phyloP scores from a whole-genome alignment of 2,329 filamentous ascomycete species.

The Chalara sp. region DNA sequence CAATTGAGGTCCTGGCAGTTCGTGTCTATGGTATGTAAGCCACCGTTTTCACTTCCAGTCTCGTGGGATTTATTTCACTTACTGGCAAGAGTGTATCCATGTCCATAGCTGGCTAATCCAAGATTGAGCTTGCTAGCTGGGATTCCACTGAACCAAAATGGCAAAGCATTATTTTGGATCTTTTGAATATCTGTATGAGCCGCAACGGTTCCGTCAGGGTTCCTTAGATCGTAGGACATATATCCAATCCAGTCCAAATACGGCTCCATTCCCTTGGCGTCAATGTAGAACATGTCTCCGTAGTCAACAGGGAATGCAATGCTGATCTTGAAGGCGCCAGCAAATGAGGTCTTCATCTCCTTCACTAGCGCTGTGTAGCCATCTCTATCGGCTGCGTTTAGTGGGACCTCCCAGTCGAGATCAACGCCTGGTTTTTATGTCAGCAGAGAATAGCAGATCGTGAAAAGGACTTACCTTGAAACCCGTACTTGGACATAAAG shows the following conservation, averaged over 20 bases:
- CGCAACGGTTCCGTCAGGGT: conserved; percentile 27
- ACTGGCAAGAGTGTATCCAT: conserved; percentile 15
- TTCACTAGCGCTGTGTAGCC: neutral
- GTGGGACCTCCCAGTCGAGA: neutral
- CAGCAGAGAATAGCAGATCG: too few relatives aligned
- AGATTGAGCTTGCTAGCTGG: conserved; percentile 34
- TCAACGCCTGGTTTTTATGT: neutral
- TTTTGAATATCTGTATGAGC: conserved; percentile 40
- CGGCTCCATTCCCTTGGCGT: conserved; percentile 3
- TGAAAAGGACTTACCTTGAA: neutral
- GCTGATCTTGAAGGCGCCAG: neutral
- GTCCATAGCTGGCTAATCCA: conserved; percentile 39
- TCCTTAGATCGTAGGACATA: conserved; percentile 19
- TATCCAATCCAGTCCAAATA: conserved; percentile 23
- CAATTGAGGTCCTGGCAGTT: conserved; percentile 16
- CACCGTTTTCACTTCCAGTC: too few relatives aligned
- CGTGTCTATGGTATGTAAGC: neutral
- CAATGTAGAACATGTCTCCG: neutral
- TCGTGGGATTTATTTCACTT: too few relatives aligned
- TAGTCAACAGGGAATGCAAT: neutral
- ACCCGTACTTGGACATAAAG: neutral
- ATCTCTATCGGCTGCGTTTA: neutral
- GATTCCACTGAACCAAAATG: conserved; percentile 39
- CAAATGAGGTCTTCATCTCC: neutral
- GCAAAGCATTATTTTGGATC: conserved; percentile 33